A percentile compares a stretch with the other conserved stretches of the same genome.
phyloP scores from a whole-genome alignment of 441 rosid genomes.

The Melastoma candidum region DNA sequence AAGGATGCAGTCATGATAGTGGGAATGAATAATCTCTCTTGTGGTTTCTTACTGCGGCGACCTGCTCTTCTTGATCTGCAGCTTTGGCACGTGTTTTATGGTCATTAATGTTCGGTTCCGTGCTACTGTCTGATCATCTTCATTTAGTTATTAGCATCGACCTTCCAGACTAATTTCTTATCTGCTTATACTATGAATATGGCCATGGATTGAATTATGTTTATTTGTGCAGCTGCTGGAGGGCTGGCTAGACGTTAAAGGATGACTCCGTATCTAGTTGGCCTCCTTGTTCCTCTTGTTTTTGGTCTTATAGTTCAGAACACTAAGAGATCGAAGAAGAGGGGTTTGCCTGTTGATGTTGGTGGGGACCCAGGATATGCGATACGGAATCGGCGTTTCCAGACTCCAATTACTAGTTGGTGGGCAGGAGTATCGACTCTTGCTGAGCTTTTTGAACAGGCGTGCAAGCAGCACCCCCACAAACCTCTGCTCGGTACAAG shows the following conservation, averaged over 20 bases:
- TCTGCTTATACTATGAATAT: too few species aligned
- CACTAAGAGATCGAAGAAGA: conserved; percentile 47
- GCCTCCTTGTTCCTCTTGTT: conserved; percentile 66
- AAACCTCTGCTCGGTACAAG: conserved; percentile 73
- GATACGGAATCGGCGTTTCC: conserved; percentile 46
- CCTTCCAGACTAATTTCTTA: too few species aligned
- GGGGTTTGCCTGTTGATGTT: conserved; percentile 74
- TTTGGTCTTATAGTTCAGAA: conserved; percentile 53
- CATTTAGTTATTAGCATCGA: too few species aligned
- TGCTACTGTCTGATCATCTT: too few species aligned
- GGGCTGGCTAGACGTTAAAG: conserved; percentile 8
- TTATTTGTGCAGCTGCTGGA: too few species aligned
- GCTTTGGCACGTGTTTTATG: too few species aligned
- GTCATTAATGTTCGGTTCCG: too few species aligned
- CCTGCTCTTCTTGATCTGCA: too few species aligned
- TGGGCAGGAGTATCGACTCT: conserved; percentile 84
- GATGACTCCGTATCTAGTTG: conserved; percentile 73
- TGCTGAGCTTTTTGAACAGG: conserved; percentile 78
- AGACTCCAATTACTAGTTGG: conserved; percentile 46
- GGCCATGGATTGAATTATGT: too few species aligned
- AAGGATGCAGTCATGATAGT: too few species aligned
- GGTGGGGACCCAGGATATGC: conserved; percentile 83
- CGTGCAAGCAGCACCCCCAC: conserved; percentile 49
- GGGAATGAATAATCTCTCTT: too few species aligned
- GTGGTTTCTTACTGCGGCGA: too few species aligned